A percentile compares a stretch with the other conserved stretches of the same genome.
These are phyloP conservation scores for Lathyrus sativus DNA, from an alignment of 306 rosid species.

Conservation along the genomic window DNA sequence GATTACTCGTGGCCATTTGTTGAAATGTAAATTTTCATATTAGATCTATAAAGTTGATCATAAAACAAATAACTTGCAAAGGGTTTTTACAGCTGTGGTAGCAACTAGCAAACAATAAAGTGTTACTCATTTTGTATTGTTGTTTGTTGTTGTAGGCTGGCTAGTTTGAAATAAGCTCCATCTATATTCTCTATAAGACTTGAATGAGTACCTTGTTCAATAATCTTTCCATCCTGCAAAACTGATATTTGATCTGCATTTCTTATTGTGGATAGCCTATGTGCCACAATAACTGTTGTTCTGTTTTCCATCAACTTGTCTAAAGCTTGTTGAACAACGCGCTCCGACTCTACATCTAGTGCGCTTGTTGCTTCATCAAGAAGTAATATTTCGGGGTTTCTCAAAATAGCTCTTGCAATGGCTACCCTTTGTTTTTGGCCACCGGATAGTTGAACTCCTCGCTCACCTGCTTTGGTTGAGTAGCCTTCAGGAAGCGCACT, in stretches of 20 bases:
- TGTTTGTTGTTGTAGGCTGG: slow-evolving; percentile 75
- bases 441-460: slow-evolving; percentile 91
- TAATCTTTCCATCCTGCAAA: slow-evolving; percentile 73
- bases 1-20: too few species aligned
- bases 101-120: neutral
- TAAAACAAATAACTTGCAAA: too few species aligned
- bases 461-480: slow-evolving; percentile 83
- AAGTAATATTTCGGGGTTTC: slow-evolving; percentile 72
- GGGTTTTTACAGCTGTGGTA: neutral
- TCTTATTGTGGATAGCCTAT: slow-evolving; percentile 80
- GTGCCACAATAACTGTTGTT: slow-evolving; percentile 82
- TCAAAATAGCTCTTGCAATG: slow-evolving; percentile 80
- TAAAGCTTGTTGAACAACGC: slow-evolving; percentile 74
- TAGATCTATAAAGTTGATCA: too few species aligned
- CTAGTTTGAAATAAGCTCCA: slow-evolving; percentile 79
- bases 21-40: too few species aligned
- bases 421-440: slow-evolving; percentile 90
- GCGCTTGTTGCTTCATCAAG: slow-evolving; percentile 93
- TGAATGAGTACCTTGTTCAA: slow-evolving; percentile 78
- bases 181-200: slow-evolving; percentile 54
- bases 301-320: slow-evolving; percentile 78
- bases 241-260: slow-evolving; percentile 83
- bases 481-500: slow-evolving; percentile 86
- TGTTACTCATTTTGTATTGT: slow-evolving; percentile 10
- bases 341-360: slow-evolving; percentile 76